Conservation (phyloP, 331 rosid genomes). For the Acacia pycnantha region DNA sequence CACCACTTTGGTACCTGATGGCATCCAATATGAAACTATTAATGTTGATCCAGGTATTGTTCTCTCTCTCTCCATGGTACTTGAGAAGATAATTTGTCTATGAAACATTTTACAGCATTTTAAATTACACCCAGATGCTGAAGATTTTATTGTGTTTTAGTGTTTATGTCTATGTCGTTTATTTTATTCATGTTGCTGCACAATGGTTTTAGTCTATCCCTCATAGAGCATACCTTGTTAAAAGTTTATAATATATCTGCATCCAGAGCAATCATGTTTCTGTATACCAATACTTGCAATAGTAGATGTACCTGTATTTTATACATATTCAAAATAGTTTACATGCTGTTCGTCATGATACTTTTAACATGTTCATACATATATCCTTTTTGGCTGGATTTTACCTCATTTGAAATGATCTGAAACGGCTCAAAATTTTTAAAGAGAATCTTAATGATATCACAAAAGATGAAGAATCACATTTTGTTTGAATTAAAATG, state of each 20-base stretch:
- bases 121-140: neutral
- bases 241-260: neutral
- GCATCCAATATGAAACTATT: conserved; percentile 53
- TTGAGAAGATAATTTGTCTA: neutral
- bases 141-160: neutral
- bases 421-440: neutral
- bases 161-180: neutral
- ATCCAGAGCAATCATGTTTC: neutral
- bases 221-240: neutral
- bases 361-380: neutral
- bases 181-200: neutral
- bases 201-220: neutral
- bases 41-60: conserved; percentile 70
- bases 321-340: neutral
- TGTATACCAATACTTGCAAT: neutral
- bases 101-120: neutral
- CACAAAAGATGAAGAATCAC: neutral
- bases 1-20: conserved; percentile 65
- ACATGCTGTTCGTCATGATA: neutral
- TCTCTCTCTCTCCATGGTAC: neutral
- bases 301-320: neutral
- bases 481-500: neutral
- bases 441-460: neutral
- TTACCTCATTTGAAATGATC: neutral
- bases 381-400: neutral